Percentiles rank a stretch among this genome's conserved stretches.
Evolutionary conservation across 176 grass and related monocot genomes (phyloP).

Genomic region (Urochloa ruziziensis): DNA sequence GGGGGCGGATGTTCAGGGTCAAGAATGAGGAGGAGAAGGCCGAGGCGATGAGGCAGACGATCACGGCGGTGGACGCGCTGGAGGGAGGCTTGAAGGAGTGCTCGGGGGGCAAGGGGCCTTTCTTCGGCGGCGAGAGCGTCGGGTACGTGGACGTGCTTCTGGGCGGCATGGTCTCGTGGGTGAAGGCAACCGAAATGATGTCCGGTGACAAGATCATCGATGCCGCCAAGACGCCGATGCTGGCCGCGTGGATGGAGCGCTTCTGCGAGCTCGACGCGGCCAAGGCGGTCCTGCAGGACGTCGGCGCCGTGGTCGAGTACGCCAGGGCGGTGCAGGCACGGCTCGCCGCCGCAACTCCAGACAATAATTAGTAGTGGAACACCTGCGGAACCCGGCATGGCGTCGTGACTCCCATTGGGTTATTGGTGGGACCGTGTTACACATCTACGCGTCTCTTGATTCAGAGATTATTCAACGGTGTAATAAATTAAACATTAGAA

Average conservation of each 20-base stretch:
- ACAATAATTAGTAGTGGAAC: background rate
- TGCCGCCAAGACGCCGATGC: conserved; percentile 24
- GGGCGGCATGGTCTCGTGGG: background rate
- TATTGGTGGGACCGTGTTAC: too few relatives aligned
- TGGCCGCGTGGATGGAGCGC: conserved; percentile 41
- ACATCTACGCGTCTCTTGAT: too few relatives aligned
- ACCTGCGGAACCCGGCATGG: background rate
- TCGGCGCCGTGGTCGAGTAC: conserved; percentile 19
- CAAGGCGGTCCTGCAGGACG: conserved; percentile 34
- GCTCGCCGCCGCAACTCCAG: background rate
- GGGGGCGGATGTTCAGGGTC: background rate
- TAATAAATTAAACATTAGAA: too few relatives aligned
- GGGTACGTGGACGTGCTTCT: conserved; percentile 56
- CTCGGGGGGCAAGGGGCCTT: conserved; percentile 1
- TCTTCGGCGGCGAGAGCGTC: conserved; percentile 48
- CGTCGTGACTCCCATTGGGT: too few relatives aligned
- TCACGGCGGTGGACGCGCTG: background rate
- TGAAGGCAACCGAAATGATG: background rate
- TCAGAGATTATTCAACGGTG: too few relatives aligned
- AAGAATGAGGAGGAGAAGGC: conserved; percentile 9
- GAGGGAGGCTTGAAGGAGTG: conserved; percentile 35
- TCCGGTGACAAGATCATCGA: conserved; percentile 12
- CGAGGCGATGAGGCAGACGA: background rate
- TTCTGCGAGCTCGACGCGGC: conserved; percentile 30
- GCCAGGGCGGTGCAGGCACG: background rate